phyloP scores from a whole-genome alignment of 306 rosid species.

The Vigna hirtella region DNA sequence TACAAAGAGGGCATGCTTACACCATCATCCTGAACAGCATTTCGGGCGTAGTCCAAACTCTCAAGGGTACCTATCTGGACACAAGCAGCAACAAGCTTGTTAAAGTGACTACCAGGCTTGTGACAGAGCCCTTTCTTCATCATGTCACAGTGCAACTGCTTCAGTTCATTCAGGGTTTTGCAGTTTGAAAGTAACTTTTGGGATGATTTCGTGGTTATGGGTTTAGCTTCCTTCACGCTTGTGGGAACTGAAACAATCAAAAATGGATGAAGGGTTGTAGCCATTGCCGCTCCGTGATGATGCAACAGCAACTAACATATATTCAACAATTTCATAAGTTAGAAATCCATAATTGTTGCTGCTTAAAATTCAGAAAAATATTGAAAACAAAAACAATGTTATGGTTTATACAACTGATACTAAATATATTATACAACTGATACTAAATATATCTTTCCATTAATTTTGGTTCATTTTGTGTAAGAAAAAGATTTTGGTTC shows the following conservation, averaged over 20 bases:
- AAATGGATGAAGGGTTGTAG: slow-evolving; percentile 47
- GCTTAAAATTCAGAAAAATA: no score
- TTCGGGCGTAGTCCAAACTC: slow-evolving; percentile 63
- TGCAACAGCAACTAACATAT: no score
- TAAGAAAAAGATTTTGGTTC: no score
- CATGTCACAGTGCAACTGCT: slow-evolving; percentile 62
- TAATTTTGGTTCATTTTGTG: no score
- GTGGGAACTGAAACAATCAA: slow-evolving; percentile 43
- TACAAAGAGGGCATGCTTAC: slow-evolving; percentile 45
- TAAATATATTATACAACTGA: no score
- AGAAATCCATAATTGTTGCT: no score
- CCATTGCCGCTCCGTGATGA: slow-evolving; percentile 43
- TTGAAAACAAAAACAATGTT: no score
- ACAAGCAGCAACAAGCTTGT: slow-evolving; percentile 57
- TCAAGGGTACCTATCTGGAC: slow-evolving; percentile 64
- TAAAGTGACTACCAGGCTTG: slow-evolving; percentile 39
- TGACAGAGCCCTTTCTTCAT: slow-evolving; percentile 62
- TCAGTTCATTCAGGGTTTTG: slow-evolving; percentile 67
- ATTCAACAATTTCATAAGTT: no score
- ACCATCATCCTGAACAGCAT: slow-evolving; percentile 46
- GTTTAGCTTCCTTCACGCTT: slow-evolving; percentile 45
- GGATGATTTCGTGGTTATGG: slow-evolving; percentile 32
- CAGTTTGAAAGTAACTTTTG: slow-evolving; percentile 48
- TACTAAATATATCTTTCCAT: no score
- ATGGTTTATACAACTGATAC: no score